Evolutionary conservation across 768 basidiomycete genomes (phyloP), one percentile per base, ranked within the genome.

Genomic region (Suillus decipiens): DNA sequence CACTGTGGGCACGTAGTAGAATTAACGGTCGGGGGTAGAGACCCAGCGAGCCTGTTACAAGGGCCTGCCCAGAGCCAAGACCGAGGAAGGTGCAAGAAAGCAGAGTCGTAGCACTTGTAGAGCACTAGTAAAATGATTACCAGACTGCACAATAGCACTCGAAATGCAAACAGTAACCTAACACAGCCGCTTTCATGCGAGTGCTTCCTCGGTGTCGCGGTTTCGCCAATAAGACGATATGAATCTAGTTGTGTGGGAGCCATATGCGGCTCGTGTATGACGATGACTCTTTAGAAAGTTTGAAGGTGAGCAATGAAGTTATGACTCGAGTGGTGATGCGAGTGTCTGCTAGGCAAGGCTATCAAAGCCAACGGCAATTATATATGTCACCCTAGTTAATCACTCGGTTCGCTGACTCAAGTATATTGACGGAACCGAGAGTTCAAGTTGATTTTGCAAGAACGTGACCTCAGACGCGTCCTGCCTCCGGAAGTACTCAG

Each of bases 1-100:
- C 65, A 72, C 55, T 80, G 79, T 2, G 71, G 73, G 54, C 79
- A 80, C 15, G 59, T 37, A 22, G 62, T 61, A 28, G 65, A 64
- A 37, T 66, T 64, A 12, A 22, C 42, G 34, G 2, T 7, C 19
- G 63, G 63, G 28, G 58, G 12, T 11, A 64, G 47, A 5, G 34
- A 41, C 12, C 48, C 64, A 5, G 24, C 12, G 28, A 59, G 31
- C 14, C 9, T 45, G 24, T 14, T 41, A 31, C 37, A 28, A 28
- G 10, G 24, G 1, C 24, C 24, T 56, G 37, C 5, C 28, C 28
- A 28, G 9, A 57, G 39, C 37, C 37, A 57, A 39, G 12, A 19
- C 17, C 24, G 56, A 28, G 56, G 28, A 41, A 57, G 24, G 37
- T 36, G 60, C 5, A 39, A 57, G 24, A 19, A 15, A 28, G 22